Percentiles rank a stretch among this genome's conserved stretches.
Conservation (phyloP, 73 alveolate genomes). For the Symbiodinium natans region DNA sequence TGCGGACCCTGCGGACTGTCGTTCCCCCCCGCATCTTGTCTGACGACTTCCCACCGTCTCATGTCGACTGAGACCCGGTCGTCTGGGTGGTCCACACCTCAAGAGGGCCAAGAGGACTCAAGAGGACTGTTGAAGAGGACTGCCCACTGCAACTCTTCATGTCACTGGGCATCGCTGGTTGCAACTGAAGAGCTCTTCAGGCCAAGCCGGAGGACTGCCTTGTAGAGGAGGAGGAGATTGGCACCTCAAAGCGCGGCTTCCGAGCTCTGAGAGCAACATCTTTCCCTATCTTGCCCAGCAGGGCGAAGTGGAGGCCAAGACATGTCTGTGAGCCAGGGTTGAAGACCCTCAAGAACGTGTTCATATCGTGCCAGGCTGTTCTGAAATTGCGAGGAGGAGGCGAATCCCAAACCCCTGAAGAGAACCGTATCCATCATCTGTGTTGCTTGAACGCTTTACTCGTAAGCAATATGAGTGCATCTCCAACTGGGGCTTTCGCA, state of each 20-base stretch:
- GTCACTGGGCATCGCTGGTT: background rate
- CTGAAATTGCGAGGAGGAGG: too few species aligned
- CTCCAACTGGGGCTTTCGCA: background rate
- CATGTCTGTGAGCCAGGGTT: too few species aligned
- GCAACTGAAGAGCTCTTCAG: background rate
- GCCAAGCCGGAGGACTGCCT: slow-evolving; percentile 47
- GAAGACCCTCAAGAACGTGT: too few species aligned
- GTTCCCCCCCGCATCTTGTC: background rate
- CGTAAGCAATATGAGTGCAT: background rate
- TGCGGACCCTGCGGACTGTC: background rate
- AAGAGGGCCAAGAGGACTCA: too few species aligned
- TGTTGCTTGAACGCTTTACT: background rate
- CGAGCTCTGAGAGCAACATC: too few species aligned
- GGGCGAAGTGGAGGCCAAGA: too few species aligned
- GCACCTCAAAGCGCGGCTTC: slow-evolving; percentile 14
- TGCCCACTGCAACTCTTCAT: too few species aligned
- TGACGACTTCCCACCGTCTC: background rate
- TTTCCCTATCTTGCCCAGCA: too few species aligned
- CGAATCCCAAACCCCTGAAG: too few species aligned
- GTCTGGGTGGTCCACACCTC: slow-evolving; percentile 55
- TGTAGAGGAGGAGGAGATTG: slow-evolving; percentile 40
- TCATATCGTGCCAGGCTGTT: too few species aligned
- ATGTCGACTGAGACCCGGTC: background rate
- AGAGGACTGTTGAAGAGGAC: too few species aligned
- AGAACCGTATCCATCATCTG: too few species aligned